These are phyloP conservation scores for Tolypocladium endophyticum DNA, from an alignment of 2,329 filamentous ascomycete genomes.

Conservation along the genomic window DNA sequence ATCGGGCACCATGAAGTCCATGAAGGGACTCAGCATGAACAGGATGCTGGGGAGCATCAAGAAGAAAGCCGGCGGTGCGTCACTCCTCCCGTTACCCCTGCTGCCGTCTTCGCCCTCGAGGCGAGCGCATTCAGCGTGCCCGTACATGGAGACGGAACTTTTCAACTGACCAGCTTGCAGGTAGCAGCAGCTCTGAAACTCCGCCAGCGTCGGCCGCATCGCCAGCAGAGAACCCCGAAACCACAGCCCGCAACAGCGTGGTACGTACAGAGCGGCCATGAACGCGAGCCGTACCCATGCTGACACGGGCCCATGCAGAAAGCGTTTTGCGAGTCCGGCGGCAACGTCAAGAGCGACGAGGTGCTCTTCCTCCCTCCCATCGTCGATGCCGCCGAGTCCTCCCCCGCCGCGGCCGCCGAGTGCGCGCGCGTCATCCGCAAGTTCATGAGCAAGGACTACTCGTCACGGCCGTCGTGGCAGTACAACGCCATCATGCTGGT, in stretches of 20 bases:
- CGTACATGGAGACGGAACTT: neutral
- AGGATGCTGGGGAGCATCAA: constrained; percentile 47
- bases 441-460: constrained; percentile 66
- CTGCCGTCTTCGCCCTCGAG: neutral
- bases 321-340: constrained; percentile 70
- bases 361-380: constrained; percentile 87
- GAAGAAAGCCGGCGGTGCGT: constrained; percentile 28
- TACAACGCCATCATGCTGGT: constrained; percentile 96
- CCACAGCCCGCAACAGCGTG: constrained; percentile 53
- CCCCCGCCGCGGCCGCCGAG: constrained; percentile 71
- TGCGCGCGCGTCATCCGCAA: constrained; percentile 74
- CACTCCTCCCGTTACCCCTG: neutral
- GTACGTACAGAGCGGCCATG: constrained; percentile 33
- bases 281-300: constrained; percentile 1
- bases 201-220: constrained; percentile 12
- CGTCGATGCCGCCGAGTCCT: constrained; percentile 90
- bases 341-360: constrained; percentile 66
- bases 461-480: constrained; percentile 56
- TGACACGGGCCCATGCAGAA: constrained; percentile 38
- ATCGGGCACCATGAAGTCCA: constrained; percentile 25
- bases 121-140: neutral
- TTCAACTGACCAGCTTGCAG: constrained; percentile 1
- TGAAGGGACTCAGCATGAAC: constrained; percentile 45
- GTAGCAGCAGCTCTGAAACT: constrained; percentile 2
- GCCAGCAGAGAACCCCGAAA: constrained; percentile 54